Base-by-base conservation (phyloP, 768 basidiomycete genomes). In the Leccinum rimulosum region DNA sequence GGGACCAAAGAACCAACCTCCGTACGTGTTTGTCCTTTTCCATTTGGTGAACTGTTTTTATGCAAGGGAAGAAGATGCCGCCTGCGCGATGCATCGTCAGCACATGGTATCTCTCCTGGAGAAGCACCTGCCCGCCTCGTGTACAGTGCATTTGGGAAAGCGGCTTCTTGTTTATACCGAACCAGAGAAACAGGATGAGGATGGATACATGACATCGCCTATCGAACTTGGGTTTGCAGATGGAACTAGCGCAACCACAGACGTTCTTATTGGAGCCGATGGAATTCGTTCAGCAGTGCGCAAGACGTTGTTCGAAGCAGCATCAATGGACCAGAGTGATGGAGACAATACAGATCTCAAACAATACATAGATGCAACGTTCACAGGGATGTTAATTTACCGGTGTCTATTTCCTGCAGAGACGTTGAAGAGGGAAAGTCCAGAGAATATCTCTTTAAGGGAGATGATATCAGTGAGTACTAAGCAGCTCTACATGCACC, bases 221-320 rank as follows among this genome's bases (percentile, higher is more conserved):
- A 62, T 66, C 10, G 47, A 14, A 22, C 60, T 67, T 1, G 45
- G 49, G 4, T 67, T 67, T 15, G 52, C 66, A 1, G 66, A 67
- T 27, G 61, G 66, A 5, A 68, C 61, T 0, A 58, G n/a, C 1
- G 55, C 74, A 5, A 69, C 64, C 31, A 71, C 80, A 6, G 76
- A 82, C 54, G 61, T 82, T 14, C 74, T 81, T 3, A 61, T 82
- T 52, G 81, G 79, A 6, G 78, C 78, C 40, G 80, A 81, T 61
- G 81, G 81, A 4, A 70, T 82, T 35, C 71, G 66, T 27, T 73
- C 69, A 6, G 48, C 54, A 3, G 66, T 71, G 7, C 72, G 72
- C 49, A 66, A 60, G 35, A 56, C 52, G 0, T 61, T 73, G 54
- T 65, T 70, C 19, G 71, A 63, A 43, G 22, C 38, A 43, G 64